A percentile compares a stretch with the other conserved stretches of the same genome.
These are phyloP conservation scores for Amylocarpus encephaloides DNA, from an alignment of 2,329 filamentous ascomycete species.

Conservation along the genomic window DNA sequence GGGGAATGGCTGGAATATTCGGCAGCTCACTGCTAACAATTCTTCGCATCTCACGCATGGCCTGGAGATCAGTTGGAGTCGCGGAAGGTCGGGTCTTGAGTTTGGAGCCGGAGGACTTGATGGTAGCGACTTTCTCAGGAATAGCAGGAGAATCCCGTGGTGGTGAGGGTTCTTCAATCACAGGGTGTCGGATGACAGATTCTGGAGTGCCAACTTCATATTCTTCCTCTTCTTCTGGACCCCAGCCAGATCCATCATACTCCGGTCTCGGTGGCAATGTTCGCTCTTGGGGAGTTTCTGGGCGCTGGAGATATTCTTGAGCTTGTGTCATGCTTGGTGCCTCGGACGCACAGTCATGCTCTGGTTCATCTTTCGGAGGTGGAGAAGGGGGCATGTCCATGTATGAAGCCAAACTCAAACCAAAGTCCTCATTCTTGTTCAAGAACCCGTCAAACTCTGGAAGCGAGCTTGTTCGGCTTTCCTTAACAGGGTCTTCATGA, in stretches of 20 bases:
- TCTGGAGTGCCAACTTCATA: slow-evolving; percentile 68
- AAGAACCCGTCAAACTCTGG: slow-evolving; percentile 45
- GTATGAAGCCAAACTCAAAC: slow-evolving; percentile 48
- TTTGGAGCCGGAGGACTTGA: slow-evolving; percentile 79
- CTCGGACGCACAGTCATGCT: slow-evolving; percentile 17
- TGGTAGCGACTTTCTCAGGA: slow-evolving; percentile 78
- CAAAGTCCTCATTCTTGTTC: slow-evolving; percentile 45
- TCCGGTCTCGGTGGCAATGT: slow-evolving; percentile 46
- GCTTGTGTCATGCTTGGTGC: slow-evolving; percentile 22
- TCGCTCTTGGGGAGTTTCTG: slow-evolving; percentile 27
- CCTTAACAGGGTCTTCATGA: slow-evolving; percentile 17
- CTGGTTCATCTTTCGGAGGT: slow-evolving; percentile 20
- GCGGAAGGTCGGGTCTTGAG: slow-evolving; percentile 85
- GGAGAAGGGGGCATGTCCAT: slow-evolving; percentile 48
- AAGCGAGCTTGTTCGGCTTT: slow-evolving; percentile 28
- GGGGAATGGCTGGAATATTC: slow-evolving; percentile 52
- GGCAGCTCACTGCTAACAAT: slow-evolving; percentile 73
- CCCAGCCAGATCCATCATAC: slow-evolving; percentile 59
- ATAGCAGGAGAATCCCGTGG: slow-evolving; percentile 51
- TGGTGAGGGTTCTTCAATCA: slow-evolving; percentile 33
- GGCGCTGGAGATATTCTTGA: slow-evolving; percentile 24
- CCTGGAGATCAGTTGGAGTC: slow-evolving; percentile 73
- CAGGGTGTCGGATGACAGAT: slow-evolving; percentile 78
- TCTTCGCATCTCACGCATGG: slow-evolving; percentile 81
- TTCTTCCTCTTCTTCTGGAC: slow-evolving; percentile 45